These are phyloP conservation scores for Platanthera guangdongensis DNA, from an alignment of 106 monocot genomes.

Conservation along the genomic window DNA sequence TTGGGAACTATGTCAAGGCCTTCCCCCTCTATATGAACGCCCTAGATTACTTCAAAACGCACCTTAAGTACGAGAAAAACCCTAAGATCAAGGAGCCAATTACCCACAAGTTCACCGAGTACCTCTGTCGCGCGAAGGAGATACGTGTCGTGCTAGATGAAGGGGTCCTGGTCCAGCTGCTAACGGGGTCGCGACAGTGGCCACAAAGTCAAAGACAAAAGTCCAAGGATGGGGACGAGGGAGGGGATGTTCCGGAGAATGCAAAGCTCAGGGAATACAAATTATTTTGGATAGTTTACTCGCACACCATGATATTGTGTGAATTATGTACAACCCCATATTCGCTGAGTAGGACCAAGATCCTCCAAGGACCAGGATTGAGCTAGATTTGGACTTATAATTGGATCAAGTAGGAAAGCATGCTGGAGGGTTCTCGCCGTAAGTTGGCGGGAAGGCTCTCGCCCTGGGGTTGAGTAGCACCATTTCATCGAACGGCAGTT, in stretches of 20 bases:
- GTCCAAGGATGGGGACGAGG: background rate
- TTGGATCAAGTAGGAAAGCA: no score
- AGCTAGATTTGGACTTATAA: no score
- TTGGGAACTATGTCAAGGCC: slow-evolving; percentile 76
- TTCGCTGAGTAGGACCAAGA: no score
- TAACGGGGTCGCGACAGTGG: slow-evolving; percentile 64
- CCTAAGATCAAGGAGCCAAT: slow-evolving; percentile 82
- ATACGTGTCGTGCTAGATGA: slow-evolving; percentile 67
- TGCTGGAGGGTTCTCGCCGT: no score
- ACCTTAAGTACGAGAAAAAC: slow-evolving; percentile 70
- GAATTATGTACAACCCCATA: no score
- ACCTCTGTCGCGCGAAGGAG: slow-evolving; percentile 79
- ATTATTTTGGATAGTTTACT: no score
- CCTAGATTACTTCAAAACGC: slow-evolving; percentile 73
- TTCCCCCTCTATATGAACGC: slow-evolving; percentile 88
- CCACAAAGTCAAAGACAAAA: slow-evolving; percentile 48
- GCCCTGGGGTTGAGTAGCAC: no score
- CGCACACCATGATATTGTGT: no score
- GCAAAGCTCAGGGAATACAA: background rate
- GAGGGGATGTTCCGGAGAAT: slow-evolving; percentile 2
- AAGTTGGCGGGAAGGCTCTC: no score
- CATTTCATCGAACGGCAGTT: no score
- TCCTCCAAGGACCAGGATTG: no score
- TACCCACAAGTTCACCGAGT: slow-evolving; percentile 87
- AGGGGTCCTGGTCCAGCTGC: slow-evolving; percentile 50